Base-by-base conservation (phyloP, 1,284 basidiomycete genomes). In the Mrakiaceae sp. region DNA sequence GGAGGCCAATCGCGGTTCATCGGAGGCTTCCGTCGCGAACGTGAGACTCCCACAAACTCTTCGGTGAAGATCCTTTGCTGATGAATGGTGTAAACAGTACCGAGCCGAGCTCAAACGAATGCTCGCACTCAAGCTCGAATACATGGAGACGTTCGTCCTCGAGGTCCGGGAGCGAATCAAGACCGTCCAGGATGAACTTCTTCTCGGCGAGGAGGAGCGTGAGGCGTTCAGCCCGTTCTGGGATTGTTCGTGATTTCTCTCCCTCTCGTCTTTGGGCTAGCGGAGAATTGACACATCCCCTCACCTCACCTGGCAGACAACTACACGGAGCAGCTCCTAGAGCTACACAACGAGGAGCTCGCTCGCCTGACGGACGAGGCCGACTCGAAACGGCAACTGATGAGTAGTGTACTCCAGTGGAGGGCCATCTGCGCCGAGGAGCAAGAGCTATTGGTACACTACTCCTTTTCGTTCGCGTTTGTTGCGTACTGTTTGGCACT, bases 371-470 rank as follows among this genome's bases (percentile, higher is more conserved):
- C 88, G 70, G 84, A 87, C 48, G 92, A 97, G 72, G 81, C 87
- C 14, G 80, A 85, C 67, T 78, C 82, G 62, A 95, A 93, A 73
- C 85, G 83, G 5, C 83, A 86, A 0, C 78, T 98, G 1, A 79
- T 99, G 44, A 81, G 83, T 0, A 81, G 82, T 63, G 85, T 98
- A 68, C 84, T 84, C 74, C 90, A 88, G 74, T 99, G 97, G 79
- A 87, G 90, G 70, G 86, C 88, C 50, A 87, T 98, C n/a, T 88
- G 88, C 63, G 84, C 86, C 60, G 92, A 98, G 70, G 87, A 91
- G 76, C 88, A 87, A 72, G 90, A 96, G 72, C 81, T 97, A 16
- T 87, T 86, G 68, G 74, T 76, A 39, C 39, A 48, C 42, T 6
- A 6, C 6, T 6, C 7, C 27, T 12, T 0, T 12, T 39, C n/a